Conservation (phyloP, 2,329 filamentous ascomycete genomes). For the Taxawa tesnikishii region DNA sequence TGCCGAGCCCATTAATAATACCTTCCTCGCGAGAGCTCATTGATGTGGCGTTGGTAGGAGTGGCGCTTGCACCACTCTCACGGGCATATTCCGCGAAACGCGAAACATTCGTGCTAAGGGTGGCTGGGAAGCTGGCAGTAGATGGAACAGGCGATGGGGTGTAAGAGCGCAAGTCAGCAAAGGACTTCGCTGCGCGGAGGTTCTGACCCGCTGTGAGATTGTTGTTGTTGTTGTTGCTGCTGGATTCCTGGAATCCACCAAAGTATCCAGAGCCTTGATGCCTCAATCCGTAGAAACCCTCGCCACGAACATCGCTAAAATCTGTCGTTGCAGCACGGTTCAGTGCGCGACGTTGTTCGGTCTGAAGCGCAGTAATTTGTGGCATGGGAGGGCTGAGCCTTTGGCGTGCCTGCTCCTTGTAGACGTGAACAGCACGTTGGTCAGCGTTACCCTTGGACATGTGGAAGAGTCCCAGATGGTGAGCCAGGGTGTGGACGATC, state of each 20-base stretch:
- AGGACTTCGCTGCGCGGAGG: conserved; percentile 87
- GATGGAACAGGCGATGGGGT: conserved; percentile 88
- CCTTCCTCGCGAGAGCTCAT: conserved; percentile 46
- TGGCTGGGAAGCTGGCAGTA: conserved; percentile 72
- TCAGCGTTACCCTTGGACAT: conserved; percentile 80
- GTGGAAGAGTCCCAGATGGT: conserved; percentile 88
- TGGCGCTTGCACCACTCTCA: conserved; percentile 47
- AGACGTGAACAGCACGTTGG: conserved; percentile 80
- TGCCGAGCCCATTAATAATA: conserved; percentile 51
- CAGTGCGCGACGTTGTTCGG: conserved; percentile 70
- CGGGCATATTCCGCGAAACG: conserved; percentile 48
- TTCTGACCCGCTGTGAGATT: conserved; percentile 60
- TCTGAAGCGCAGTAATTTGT: conserved; percentile 56
- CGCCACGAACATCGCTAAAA: conserved; percentile 71
- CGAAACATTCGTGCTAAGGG: conserved; percentile 49
- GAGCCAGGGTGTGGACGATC: conserved; percentile 84
- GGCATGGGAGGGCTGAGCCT: conserved; percentile 48
- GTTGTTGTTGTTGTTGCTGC: too few species aligned
- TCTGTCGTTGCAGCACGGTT: conserved; percentile 96
- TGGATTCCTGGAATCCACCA: conserved; percentile 67
- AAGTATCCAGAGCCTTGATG: conserved; percentile 73
- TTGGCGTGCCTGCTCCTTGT: conserved; percentile 51
- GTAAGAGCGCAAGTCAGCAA: conserved; percentile 88
- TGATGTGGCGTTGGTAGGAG: conserved; percentile 53
- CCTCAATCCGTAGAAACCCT: conserved; percentile 63